Percentiles rank a stretch among this genome's conserved stretches.
phyloP scores from a whole-genome alignment of 352 stramenopile genomes.

The Thalassiosira delicatula region DNA sequence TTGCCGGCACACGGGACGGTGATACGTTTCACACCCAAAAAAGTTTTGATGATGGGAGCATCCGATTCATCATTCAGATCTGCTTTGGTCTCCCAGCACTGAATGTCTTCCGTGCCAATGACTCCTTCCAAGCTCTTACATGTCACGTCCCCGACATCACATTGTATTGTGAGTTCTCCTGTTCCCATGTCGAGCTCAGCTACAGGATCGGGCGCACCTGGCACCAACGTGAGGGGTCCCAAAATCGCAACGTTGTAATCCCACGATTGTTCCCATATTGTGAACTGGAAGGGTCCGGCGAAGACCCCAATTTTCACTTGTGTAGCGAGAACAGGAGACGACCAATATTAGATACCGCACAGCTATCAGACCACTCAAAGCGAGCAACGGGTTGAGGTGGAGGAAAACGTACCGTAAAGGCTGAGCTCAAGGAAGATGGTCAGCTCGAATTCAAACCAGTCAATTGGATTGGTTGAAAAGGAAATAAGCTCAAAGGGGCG shows the following conservation, averaged over 20 bases:
- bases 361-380: no score
- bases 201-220: background rate
- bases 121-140: background rate
- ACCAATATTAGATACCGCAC: no score
- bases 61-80: background rate
- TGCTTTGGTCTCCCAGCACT: background rate
- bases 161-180: background rate
- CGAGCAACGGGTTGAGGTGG: no score
- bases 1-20: no score
- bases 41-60: background rate
- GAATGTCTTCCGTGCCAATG: background rate
- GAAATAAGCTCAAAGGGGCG: constrained; percentile 50
- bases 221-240: background rate
- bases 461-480: constrained; percentile 16
- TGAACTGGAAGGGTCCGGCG: no score
- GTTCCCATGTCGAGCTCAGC: background rate
- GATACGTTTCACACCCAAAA: background rate
- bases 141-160: background rate
- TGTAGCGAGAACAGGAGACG: no score
- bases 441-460: constrained; percentile 62
- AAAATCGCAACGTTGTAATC: background rate
- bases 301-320: no score
- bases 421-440: constrained; percentile 28
- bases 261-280: no score
- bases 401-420: no score